Evolutionary conservation across 305 asterid species (phyloP).

Genomic region (Fraxinus greggii): DNA sequence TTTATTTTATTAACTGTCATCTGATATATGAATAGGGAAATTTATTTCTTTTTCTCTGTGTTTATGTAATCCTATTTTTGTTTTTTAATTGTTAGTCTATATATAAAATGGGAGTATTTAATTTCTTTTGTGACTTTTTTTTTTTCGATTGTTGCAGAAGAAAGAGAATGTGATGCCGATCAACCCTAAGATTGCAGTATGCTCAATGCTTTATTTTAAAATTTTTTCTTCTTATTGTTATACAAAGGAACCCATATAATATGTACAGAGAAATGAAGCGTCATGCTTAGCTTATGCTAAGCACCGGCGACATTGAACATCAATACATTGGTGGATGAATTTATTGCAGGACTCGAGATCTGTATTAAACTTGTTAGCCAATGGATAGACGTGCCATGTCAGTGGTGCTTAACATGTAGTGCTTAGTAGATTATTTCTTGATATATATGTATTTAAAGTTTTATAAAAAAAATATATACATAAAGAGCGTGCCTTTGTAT

Average conservation of each 20-base stretch:
- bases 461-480: neutral
- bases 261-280: neutral
- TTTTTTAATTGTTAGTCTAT: neutral
- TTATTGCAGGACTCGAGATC: neutral
- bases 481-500: neutral
- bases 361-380: neutral
- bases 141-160: slow-evolving; percentile 37
- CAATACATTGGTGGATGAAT: neutral
- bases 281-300: neutral
- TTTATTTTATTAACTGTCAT: neutral
- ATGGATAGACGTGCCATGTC: neutral
- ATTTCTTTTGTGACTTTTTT: neutral
- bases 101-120: neutral
- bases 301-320: neutral
- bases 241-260: neutral
- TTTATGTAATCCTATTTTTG: neutral
- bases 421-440: neutral
- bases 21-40: neutral
- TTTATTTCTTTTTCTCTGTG: neutral
- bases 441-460: neutral
- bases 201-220: slow-evolving; percentile 10
- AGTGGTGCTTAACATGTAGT: neutral
- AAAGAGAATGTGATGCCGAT: slow-evolving; percentile 58
- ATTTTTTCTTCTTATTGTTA: neutral
- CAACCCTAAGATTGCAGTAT: slow-evolving; percentile 70